A percentile compares a stretch with the other conserved stretches of the same genome.
phyloP scores from a whole-genome alignment of 2,329 filamentous ascomycete species.

The Arthrobotrys megalospora region DNA sequence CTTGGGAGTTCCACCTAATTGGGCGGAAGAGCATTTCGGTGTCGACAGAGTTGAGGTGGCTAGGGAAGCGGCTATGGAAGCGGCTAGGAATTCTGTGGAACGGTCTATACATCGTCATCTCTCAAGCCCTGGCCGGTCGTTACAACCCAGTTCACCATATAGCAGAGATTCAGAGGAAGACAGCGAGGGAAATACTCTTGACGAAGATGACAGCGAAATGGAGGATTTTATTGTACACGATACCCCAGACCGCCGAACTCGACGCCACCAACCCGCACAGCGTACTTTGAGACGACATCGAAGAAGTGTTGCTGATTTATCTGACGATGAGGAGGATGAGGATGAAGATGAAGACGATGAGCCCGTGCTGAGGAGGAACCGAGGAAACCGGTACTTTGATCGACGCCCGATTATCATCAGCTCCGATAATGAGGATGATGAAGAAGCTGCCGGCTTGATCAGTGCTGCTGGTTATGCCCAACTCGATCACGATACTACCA shows the following conservation, averaged over 20 bases:
- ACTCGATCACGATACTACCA: slow-evolving; percentile 62
- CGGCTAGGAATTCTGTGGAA: slow-evolving; percentile 34
- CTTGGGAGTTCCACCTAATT: slow-evolving; percentile 42
- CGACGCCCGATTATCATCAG: slow-evolving; percentile 57
- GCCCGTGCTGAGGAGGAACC: slow-evolving; percentile 60
- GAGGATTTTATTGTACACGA: slow-evolving; percentile 64
- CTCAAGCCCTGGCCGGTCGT: slow-evolving; percentile 44
- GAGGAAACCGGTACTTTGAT: slow-evolving; percentile 50
- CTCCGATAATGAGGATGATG: slow-evolving; percentile 63
- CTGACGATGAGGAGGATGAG: slow-evolving; percentile 62
- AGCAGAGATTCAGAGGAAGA: slow-evolving; percentile 62
- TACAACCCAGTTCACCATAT: slow-evolving; percentile 50
- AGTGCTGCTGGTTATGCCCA: slow-evolving; percentile 61
- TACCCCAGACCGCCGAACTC: slow-evolving; percentile 62
- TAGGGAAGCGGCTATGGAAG: slow-evolving; percentile 25
- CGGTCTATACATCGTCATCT: slow-evolving; percentile 37
- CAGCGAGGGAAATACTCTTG: slow-evolving; percentile 59
- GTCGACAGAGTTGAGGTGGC: slow-evolving; percentile 46
- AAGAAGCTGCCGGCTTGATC: slow-evolving; percentile 56
- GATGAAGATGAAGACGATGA: slow-evolving; percentile 62
- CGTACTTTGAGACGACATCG: slow-evolving; percentile 52
- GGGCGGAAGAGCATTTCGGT: slow-evolving; percentile 55
- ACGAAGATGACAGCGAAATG: slow-evolving; percentile 60
- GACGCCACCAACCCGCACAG: slow-evolving; percentile 32
- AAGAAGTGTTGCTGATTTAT: slow-evolving; percentile 49